These are phyloP conservation scores for Citrus glauca DNA, from an alignment of 345 rosid species.

Conservation along the genomic window DNA sequence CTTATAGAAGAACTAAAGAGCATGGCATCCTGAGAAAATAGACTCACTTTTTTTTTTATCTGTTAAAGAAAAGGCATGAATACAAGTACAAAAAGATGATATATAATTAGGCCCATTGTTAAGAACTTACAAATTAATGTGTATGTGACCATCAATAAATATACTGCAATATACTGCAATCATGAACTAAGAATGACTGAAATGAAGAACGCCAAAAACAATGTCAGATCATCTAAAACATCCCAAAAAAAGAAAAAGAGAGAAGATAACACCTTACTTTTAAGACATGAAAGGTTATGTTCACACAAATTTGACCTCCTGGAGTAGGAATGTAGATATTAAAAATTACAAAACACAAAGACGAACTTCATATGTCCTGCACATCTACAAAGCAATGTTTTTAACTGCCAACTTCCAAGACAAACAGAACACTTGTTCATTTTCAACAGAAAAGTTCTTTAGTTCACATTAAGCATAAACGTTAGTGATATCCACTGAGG, in stretches of 20 bases:
- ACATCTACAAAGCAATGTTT: neutral
- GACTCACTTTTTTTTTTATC: neutral
- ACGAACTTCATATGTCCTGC: neutral
- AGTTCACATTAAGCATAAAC: neutral
- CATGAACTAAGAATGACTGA: neutral
- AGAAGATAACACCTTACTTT: neutral
- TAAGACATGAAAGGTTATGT: neutral
- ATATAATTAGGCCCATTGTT: neutral
- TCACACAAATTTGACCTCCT: neutral
- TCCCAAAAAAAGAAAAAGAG: neutral
- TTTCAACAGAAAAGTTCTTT: neutral
- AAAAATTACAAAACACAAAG: neutral
- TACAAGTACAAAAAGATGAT: conserved; percentile 6
- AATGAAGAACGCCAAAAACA: neutral
- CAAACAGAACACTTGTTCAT: neutral
- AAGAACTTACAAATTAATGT: neutral
- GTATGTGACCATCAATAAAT: neutral
- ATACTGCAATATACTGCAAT: neutral
- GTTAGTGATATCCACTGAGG: neutral
- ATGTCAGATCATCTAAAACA: neutral
- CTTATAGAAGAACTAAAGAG: conserved; percentile 18
- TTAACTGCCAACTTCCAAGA: neutral
- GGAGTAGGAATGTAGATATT: neutral
- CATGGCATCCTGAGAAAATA: neutral
- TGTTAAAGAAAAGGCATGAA: conserved; percentile 4